phyloP scores from a whole-genome alignment of 139 green algal species.

The Gonium pectorale region DNA sequence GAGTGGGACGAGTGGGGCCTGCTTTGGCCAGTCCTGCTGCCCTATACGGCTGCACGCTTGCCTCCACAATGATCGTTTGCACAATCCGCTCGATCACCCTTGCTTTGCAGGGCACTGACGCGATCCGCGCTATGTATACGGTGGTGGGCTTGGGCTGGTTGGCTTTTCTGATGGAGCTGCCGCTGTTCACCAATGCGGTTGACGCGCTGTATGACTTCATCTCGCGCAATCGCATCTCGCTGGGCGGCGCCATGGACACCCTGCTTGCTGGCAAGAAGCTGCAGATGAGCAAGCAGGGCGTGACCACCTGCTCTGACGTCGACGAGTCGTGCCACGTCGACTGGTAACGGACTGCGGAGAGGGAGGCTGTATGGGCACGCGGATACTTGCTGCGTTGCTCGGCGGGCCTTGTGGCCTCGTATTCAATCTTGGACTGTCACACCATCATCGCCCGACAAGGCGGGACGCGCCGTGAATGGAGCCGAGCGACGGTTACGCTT shows the following conservation, averaged over 20 bases:
- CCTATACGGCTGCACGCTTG: too few species aligned
- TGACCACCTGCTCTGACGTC: slow-evolving; percentile 64
- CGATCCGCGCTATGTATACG: slow-evolving; percentile 72
- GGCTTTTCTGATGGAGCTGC: slow-evolving; percentile 68
- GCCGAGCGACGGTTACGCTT: too few species aligned
- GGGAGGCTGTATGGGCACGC: neutral
- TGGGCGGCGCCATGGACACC: slow-evolving; percentile 46
- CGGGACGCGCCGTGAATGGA: too few species aligned
- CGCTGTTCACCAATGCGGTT: slow-evolving; percentile 68
- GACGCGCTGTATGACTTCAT: slow-evolving; percentile 80
- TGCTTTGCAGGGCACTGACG: slow-evolving; percentile 65
- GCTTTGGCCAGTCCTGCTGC: too few species aligned
- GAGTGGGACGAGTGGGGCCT: too few species aligned
- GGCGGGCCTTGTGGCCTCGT: too few species aligned
- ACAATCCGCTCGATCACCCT: too few species aligned
- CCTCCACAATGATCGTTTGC: too few species aligned
- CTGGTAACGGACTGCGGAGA: slow-evolving; percentile 4
- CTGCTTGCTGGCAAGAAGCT: slow-evolving; percentile 35
- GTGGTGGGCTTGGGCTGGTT: slow-evolving; percentile 81
- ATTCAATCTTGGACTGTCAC: too few species aligned
- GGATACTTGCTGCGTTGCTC: too few species aligned
- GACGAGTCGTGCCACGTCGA: slow-evolving; percentile 61
- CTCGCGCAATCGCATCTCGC: slow-evolving; percentile 69
- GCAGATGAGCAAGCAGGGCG: slow-evolving; percentile 61
- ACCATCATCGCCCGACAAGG: too few species aligned